Base-by-base conservation (phyloP, 805 yeast genomes). In the Danielia reshetovae region DNA sequence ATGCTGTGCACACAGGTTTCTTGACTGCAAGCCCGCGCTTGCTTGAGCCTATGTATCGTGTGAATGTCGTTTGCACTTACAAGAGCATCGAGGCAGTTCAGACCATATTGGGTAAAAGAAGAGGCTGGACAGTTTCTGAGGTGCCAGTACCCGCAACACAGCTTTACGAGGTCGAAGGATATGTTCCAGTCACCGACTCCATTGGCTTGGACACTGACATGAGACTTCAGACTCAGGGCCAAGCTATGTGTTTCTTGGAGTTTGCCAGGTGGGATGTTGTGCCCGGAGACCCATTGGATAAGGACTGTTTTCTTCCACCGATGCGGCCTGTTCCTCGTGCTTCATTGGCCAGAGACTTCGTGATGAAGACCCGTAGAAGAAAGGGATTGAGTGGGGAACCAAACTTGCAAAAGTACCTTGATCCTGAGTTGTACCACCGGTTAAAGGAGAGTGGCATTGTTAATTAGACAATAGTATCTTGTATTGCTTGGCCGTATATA, bases 261-360 rank as follows among this genome's bases (percentile, higher is more conserved):
- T 86, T 85, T 57, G 70, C 71, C 36, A 72, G 70, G 37, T 93
- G 96, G 95, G 72, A 74, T 14, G 57, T 67, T 3, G 94, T 85
- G 1, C 95, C 96, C 2, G 98, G 98, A 0, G 87, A 90, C 60
- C 97, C 97, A 7, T 52, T 90, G 48, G 95, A 90, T 54, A 60
- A 63, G 15, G 72, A 75, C 21, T 74, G 75, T 12, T 62, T 60
- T 30, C 70, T 87, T 25, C 87, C 88, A 4, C 71, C 79, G 27
- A 66, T 90, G 54, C 78, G 77, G 46, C 85, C 96, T 0, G 96
- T 93, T 1, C 80, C 82, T 5, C 59, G 68, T 0, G 64, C 65
- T 7, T 78, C 84, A 2, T 61, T 89, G 38, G 90, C 96, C 1
- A 68, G 98, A 38, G 98, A 93, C 58, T 86, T 88, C 50, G 81